These are phyloP conservation scores for Fusarium praegraminearum DNA, from an alignment of 2,329 filamentous ascomycete genomes.

Conservation along the genomic window DNA sequence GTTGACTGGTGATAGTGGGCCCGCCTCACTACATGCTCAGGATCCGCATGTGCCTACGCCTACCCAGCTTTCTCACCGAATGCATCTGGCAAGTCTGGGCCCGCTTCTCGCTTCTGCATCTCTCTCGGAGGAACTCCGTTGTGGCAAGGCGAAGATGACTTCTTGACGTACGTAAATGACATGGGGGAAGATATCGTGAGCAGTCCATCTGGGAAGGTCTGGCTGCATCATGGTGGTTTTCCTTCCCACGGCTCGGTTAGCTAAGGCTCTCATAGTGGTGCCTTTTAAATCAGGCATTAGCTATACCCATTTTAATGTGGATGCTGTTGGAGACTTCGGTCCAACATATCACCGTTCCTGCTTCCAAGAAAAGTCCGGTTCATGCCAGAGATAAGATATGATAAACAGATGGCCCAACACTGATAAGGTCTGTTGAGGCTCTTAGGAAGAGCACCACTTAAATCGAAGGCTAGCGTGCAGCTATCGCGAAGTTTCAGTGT, in stretches of 20 bases:
- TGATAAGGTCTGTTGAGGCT: conserved; percentile 22
- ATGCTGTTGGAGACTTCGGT: not conserved
- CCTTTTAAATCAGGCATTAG: not conserved
- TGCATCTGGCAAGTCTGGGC: not conserved
- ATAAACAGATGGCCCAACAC: conserved; percentile 4
- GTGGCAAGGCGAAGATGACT: conserved; percentile 17
- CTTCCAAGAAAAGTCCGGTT: not conserved
- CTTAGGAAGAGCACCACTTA: conserved; percentile 8
- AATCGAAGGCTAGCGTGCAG: not conserved
- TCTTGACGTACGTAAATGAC: conserved; percentile 9
- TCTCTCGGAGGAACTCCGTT: conserved; percentile 35
- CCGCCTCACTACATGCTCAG: conserved; percentile 6
- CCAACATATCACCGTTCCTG: conserved; percentile 1
- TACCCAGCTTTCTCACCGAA: not conserved
- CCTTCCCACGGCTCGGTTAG: conserved; percentile 12
- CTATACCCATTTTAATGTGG: not conserved
- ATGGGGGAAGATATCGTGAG: conserved; percentile 33
- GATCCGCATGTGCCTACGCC: not conserved
- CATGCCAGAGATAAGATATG: conserved; percentile 14
- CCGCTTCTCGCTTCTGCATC: conserved; percentile 11
- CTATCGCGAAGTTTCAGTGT: not conserved
- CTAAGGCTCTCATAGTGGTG: not conserved
- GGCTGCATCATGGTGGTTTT: conserved; percentile 31
- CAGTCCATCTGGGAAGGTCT: conserved; percentile 23
- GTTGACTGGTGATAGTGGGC: conserved; percentile 6